A percentile compares a stretch with the other conserved stretches of the same genome.
phyloP scores from a whole-genome alignment of 805 yeast species.

The Suhomyces prunicola region DNA sequence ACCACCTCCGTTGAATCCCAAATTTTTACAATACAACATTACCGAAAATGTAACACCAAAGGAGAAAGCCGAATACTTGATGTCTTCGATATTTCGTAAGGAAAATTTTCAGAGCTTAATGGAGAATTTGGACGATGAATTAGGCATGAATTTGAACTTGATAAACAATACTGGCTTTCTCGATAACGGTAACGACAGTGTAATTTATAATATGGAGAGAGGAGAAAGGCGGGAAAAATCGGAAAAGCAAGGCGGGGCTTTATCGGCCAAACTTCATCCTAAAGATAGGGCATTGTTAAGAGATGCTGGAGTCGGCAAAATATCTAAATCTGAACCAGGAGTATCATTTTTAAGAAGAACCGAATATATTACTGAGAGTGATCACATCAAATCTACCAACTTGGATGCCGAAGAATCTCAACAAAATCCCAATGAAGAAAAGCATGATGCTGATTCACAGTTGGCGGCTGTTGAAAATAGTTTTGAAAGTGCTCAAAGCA shows the following conservation, averaged over 20 bases:
- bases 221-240: slow-evolving; percentile 1
- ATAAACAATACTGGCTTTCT: slow-evolving; percentile 63
- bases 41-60: slow-evolving; percentile 35
- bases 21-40: slow-evolving; percentile 57
- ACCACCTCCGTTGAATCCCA: slow-evolving; percentile 91
- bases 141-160: slow-evolving; percentile 78
- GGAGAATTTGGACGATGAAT: slow-evolving; percentile 51
- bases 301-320: slow-evolving; percentile 63
- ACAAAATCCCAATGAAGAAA: slow-evolving; percentile 17
- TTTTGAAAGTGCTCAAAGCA: slow-evolving; percentile 59
- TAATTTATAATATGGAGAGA: slow-evolving; percentile 27
- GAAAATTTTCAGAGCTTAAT: slow-evolving; percentile 67
- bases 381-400: slow-evolving; percentile 22
- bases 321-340: slow-evolving; percentile 44
- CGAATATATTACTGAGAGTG: slow-evolving; percentile 78
- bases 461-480: slow-evolving; percentile 71
- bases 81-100: slow-evolving; percentile 70
- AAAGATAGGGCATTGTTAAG: slow-evolving; percentile 71
- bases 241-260: slow-evolving; percentile 13
- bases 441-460: slow-evolving; percentile 59
- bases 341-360: slow-evolving; percentile 91
- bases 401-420: slow-evolving; percentile 24
- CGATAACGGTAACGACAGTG: slow-evolving; percentile 53
- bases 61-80: slow-evolving; percentile 45
- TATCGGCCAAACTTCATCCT: slow-evolving; percentile 55